phyloP scores from a whole-genome alignment of 768 basidiomycete species.

The Leccinum sublutescens region DNA sequence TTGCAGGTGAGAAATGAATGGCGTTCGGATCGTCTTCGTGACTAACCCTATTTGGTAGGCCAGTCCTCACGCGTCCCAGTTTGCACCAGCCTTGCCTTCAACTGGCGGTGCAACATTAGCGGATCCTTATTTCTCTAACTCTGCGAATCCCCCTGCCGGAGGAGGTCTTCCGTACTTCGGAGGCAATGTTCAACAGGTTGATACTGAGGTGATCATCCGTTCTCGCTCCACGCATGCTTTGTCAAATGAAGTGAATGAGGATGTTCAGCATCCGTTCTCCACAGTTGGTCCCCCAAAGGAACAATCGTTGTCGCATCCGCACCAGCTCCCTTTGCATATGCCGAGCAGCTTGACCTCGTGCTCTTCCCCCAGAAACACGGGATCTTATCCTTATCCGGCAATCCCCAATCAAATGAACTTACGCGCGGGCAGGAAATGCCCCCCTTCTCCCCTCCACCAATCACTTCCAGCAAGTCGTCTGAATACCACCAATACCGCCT shows the following conservation, averaged over 20 bases:
- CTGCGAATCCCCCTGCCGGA: background rate
- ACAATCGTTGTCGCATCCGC: background rate
- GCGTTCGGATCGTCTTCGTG: background rate
- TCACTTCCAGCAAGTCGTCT: background rate
- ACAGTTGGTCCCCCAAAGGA: too few relatives aligned
- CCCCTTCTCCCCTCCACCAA: background rate
- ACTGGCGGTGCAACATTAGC: too few relatives aligned
- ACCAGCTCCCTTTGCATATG: background rate
- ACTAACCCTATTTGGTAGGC: background rate
- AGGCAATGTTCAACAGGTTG: background rate
- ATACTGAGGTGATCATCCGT: background rate
- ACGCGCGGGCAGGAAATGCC: background rate
- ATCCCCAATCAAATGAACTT: background rate
- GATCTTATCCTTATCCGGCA: background rate
- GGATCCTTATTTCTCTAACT: background rate
- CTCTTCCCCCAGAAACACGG: background rate
- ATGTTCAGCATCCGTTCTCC: background rate
- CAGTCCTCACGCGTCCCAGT: fast-evolving
- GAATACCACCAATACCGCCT: background rate
- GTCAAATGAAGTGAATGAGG: background rate
- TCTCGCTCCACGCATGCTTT: background rate
- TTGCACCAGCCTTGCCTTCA: background rate
- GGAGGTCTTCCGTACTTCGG: background rate
- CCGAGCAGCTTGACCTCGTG: background rate
- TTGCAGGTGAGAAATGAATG: background rate